Conservation (phyloP, 441 rosid species). For the Manihot esculenta region DNA sequence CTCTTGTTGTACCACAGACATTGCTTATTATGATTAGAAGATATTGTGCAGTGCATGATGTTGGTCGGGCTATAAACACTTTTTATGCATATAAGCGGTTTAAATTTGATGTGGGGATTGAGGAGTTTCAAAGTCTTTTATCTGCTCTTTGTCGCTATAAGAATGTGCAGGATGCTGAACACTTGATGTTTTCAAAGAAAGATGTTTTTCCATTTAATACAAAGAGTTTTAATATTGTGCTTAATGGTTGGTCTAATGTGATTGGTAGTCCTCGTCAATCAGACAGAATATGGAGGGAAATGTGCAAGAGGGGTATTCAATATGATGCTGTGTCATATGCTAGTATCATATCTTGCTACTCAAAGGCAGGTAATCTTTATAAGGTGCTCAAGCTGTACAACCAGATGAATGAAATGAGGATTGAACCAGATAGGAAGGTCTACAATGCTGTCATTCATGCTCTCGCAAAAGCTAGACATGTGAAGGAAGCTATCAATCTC, state of each 20-base stretch:
- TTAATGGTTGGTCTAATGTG: constrained; percentile 89
- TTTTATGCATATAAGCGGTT: constrained; percentile 72
- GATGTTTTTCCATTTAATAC: constrained; percentile 61
- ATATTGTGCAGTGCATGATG: constrained; percentile 89
- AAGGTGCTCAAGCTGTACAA: constrained; percentile 69
- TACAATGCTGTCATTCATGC: constrained; percentile 82
- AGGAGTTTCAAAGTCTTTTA: constrained; percentile 84
- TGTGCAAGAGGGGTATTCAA: constrained; percentile 56
- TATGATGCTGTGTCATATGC: constrained; percentile 77
- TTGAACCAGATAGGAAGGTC: constrained; percentile 81
- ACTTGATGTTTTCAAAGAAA: constrained; percentile 73
- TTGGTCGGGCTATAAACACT: constrained; percentile 78
- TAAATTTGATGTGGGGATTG: constrained; percentile 59
- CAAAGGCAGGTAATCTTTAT: constrained; percentile 62
- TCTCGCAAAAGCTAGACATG: constrained; percentile 72
- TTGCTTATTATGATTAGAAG: constrained; percentile 84
- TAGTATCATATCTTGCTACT: constrained; percentile 71
- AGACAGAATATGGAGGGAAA: constrained; percentile 82
- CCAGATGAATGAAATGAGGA: constrained; percentile 54
- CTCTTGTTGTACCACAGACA: constrained; percentile 74
- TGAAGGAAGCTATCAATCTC: constrained; percentile 58
- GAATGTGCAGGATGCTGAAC: constrained; percentile 96
- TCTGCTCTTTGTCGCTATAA: constrained; percentile 92
- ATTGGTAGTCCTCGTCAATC: constrained; percentile 68
- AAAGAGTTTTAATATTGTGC: constrained; percentile 82